Percentiles rank a stretch among this genome's conserved stretches.
Evolutionary conservation across 2,329 filamentous ascomycete species (phyloP).

Genomic region (Sphaceloma murrayae): DNA sequence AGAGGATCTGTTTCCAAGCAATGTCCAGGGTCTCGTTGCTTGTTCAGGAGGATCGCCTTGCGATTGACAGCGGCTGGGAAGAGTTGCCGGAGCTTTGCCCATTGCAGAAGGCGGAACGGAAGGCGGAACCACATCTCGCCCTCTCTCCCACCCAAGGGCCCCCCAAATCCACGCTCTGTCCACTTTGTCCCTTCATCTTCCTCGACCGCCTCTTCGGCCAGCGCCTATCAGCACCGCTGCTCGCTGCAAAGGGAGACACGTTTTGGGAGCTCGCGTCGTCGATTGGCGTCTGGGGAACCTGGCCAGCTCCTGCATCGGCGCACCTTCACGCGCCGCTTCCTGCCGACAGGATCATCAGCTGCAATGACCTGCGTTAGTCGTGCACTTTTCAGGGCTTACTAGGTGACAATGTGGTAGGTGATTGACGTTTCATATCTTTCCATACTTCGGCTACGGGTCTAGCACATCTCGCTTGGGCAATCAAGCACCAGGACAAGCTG

Average conservation of each 20-base stretch:
- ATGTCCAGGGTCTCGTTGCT: background rate
- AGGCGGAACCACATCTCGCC: too few species aligned
- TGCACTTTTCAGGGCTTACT: background rate
- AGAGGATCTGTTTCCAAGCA: background rate
- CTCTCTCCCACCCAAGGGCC: too few species aligned
- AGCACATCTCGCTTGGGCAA: conserved; percentile 10
- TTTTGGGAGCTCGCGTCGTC: background rate
- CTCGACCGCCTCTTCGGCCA: conserved; percentile 5
- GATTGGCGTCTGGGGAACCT: too few species aligned
- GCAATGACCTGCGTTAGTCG: background rate
- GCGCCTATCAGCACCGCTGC: conserved; percentile 9
- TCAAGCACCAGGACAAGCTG: background rate
- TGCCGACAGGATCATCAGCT: too few species aligned
- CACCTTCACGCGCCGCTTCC: too few species aligned
- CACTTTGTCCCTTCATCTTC: conserved; percentile 6
- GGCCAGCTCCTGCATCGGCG: too few species aligned
- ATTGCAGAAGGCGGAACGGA: conserved; percentile 10
- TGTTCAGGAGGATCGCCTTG: background rate
- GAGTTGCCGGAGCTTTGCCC: conserved; percentile 7
- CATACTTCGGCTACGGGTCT: conserved; percentile 2
- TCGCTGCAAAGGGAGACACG: background rate
- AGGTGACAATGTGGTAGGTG: conserved; percentile 11
- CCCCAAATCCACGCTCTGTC: too few species aligned
- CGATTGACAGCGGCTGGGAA: conserved; percentile 3
- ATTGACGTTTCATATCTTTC: conserved; percentile 6